These are phyloP conservation scores for Pythium diclinum DNA, from an alignment of 352 stramenopile species.

Conservation along the genomic window DNA sequence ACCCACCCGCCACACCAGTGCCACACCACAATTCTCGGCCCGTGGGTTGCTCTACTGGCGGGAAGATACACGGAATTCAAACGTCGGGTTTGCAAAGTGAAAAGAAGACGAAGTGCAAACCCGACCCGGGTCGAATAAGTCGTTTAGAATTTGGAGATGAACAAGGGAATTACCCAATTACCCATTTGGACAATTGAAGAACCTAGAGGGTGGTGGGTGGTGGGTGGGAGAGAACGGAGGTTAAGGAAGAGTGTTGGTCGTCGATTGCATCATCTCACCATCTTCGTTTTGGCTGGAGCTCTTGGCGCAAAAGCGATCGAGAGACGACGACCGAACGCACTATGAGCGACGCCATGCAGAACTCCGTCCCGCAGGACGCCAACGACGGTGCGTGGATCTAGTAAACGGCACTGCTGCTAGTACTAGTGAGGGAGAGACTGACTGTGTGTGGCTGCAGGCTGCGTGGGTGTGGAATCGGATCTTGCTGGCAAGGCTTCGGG, in stretches of 20 bases:
- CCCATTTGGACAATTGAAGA: background rate
- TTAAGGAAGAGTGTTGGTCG: constrained; percentile 19
- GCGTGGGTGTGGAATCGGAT: constrained; percentile 94
- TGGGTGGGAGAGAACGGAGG: background rate
- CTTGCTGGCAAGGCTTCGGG: constrained; percentile 92
- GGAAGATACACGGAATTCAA: background rate
- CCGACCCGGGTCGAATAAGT: background rate
- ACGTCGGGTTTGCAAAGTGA: background rate
- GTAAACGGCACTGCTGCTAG: background rate
- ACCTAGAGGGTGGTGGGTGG: constrained; percentile 14
- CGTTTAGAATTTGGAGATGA: background rate
- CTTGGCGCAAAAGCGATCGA: background rate
- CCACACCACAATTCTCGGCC: constrained; percentile 21
- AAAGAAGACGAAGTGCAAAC: background rate
- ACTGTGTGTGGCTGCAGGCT: constrained; percentile 44
- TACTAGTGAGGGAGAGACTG: constrained; percentile 22
- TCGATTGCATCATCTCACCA: constrained; percentile 32
- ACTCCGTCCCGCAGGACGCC: constrained; percentile 48
- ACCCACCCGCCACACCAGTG: constrained; percentile 24
- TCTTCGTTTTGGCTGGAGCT: constrained; percentile 4
- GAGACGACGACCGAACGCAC: constrained; percentile 2
- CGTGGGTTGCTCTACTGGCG: constrained; percentile 5
- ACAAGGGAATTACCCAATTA: constrained; percentile 18
- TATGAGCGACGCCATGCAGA: constrained; percentile 36
- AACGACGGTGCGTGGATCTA: constrained; percentile 44